phyloP scores from a whole-genome alignment of 179 eudicot species.

The Gypsophila paniculata region DNA sequence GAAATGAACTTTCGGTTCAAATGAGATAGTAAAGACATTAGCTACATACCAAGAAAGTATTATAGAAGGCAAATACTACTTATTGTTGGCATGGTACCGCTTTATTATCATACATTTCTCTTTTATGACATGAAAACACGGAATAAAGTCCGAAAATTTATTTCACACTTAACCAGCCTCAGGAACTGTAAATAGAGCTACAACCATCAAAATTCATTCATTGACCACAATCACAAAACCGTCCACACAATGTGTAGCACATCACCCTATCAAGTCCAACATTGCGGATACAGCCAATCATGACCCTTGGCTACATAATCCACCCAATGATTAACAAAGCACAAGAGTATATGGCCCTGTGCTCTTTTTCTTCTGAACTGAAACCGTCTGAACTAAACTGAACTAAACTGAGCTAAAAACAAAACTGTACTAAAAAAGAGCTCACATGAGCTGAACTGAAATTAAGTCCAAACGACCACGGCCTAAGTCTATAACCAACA shows the following conservation, averaged over 20 bases:
- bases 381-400: too few species aligned
- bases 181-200: not conserved
- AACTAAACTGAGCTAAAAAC: too few species aligned
- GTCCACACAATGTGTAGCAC: constrained; percentile 12
- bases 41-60: constrained; percentile 12
- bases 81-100: not conserved
- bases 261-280: not conserved
- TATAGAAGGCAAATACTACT: too few species aligned
- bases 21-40: not conserved
- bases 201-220: not conserved
- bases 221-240: not conserved
- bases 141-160: not conserved
- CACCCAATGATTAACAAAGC: not conserved
- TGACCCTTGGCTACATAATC: not conserved
- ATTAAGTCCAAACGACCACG: too few species aligned
- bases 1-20: constrained; percentile 6
- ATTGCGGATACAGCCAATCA: not conserved
- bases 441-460: too few species aligned
- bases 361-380: too few species aligned
- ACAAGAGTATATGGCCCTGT: too few species aligned
- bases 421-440: too few species aligned
- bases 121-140: not conserved
- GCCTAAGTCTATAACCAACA: not conserved
- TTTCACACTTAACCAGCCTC: not conserved
- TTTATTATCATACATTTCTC: not conserved